These are phyloP conservation scores for Exsudoporus floridanus DNA, from an alignment of 1,284 basidiomycete species.

Conservation along the genomic window DNA sequence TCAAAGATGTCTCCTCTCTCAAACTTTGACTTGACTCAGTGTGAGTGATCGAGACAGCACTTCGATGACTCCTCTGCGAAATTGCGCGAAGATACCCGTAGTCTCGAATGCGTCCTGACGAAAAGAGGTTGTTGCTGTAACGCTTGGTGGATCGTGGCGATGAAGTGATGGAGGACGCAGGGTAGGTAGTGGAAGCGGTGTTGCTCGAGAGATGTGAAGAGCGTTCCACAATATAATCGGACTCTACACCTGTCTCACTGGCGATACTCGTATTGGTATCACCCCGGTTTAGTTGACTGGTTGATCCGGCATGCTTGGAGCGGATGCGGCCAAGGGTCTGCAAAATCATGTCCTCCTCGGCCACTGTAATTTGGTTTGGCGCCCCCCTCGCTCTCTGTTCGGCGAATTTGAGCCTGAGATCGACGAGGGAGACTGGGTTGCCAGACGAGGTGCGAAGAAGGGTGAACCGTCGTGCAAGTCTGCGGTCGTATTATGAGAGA, in stretches of 20 bases:
- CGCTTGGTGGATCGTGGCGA: constrained; percentile 57
- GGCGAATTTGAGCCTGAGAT: constrained; percentile 64
- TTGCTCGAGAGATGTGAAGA: constrained; percentile 49
- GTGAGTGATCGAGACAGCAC: constrained; percentile 49
- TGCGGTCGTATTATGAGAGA: constrained; percentile 36
- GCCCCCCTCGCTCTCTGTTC: constrained; percentile 70
- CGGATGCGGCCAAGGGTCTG: constrained; percentile 66
- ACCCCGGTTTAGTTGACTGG: constrained; percentile 30
- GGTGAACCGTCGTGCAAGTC: constrained; percentile 77
- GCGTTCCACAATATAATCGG: constrained; percentile 40
- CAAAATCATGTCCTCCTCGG: constrained; percentile 79
- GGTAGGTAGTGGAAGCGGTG: constrained; percentile 40
- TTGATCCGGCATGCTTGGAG: constrained; percentile 37
- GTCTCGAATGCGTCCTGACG: constrained; percentile 73
- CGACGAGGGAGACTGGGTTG: constrained; percentile 60
- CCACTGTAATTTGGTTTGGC: constrained; percentile 67
- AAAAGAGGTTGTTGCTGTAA: constrained; percentile 81
- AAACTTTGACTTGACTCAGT: constrained; percentile 47
- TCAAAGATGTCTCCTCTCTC: constrained; percentile 43
- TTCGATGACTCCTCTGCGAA: constrained; percentile 48
- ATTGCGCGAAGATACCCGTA: constrained; percentile 64
- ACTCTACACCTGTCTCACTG: constrained; percentile 40
- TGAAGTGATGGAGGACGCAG: constrained; percentile 46
- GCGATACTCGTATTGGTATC: constrained; percentile 16
- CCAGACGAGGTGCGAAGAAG: constrained; percentile 67